Base-by-base conservation (phyloP, 2,329 filamentous ascomycete genomes). In the Ilyonectria mors-panacis region DNA sequence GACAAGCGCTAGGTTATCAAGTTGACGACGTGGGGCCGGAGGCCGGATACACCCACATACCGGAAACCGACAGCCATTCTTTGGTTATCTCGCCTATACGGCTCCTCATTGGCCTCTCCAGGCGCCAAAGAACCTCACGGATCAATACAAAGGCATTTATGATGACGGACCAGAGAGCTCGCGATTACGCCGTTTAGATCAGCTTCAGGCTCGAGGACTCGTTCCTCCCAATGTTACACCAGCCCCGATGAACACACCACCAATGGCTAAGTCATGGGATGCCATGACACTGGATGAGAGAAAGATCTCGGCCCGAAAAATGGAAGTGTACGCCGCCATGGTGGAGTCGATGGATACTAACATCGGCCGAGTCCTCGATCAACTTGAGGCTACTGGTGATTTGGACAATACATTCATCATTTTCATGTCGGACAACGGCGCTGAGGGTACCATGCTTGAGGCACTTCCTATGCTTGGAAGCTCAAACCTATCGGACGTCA, bases 361-460 rank as follows among this genome's bases (percentile, higher is more conserved):
- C 56, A 83, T 89, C 21, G 86, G 87, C 47, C 84, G 85, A 61
- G 84, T 88, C 1, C 77, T 87, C 45, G 77, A 85, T 50, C 83
- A 86, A 62, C 81, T 88, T 6, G 79, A 84, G 62, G 72, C 78
- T 15, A 84, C 81, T 2, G 83, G 81, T 54, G 85, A 88, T 70
- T 78, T 86, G 2, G 85, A 88, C 65, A 87, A 87, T 70, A 88
- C 85, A 5, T 84, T 87, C 63, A 80, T 88, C 48, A 81, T 84
- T 72, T 88, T 88, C 80, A 83, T 87, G 81, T 85, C 82, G 6
- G 85, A 88, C 73, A 87, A 87, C 62, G 85, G 85, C 3, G 85
- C 85, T 15, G 85, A 87, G 70, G 85, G 85, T n/a, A 86, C 86
- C 17, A 83, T 84, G 1, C 86, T 88, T 67, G 88, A 90, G 73